Evolutionary conservation across 768 basidiomycete genomes (phyloP).

Genomic region (Astraeus odoratus): DNA sequence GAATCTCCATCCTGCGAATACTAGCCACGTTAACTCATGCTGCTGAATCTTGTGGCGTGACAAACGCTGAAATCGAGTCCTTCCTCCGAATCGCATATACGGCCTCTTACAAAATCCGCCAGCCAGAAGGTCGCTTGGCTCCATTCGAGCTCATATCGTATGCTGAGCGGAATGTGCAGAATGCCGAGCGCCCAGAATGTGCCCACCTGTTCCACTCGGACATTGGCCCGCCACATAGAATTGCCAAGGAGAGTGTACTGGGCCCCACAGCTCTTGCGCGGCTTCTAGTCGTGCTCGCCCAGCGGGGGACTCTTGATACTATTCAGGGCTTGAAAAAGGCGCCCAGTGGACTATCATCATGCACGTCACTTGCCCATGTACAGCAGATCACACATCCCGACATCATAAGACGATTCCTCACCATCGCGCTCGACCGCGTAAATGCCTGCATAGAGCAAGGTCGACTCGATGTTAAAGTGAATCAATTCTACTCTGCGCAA

Average conservation of each 20-base stretch:
- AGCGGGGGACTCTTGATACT: constrained; percentile 19
- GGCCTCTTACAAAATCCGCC: constrained; percentile 14
- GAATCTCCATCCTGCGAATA: constrained; percentile 23
- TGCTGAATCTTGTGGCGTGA: constrained; percentile 11
- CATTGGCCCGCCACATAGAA: constrained; percentile 12
- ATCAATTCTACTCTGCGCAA: constrained; percentile 15
- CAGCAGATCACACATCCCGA: constrained; percentile 22
- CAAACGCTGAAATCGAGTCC: constrained; percentile 21
- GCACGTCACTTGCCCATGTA: constrained; percentile 15
- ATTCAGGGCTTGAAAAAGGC: constrained; percentile 15
- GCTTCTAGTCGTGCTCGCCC: constrained; percentile 23
- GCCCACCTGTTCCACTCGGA: constrained; percentile 8
- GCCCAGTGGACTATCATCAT: constrained; percentile 15
- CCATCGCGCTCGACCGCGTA: constrained; percentile 15
- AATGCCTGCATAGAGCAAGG: constrained; percentile 16
- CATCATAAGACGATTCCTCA: constrained; percentile 18
- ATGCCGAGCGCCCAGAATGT: constrained; percentile 18
- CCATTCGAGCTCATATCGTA: constrained; percentile 4
- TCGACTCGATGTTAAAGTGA: constrained; percentile 11
- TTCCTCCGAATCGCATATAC: constrained; percentile 20
- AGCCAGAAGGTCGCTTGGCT: not conserved
- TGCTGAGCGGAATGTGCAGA: constrained; percentile 12
- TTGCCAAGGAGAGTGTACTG: constrained; percentile 17
- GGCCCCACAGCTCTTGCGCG: constrained; percentile 24
- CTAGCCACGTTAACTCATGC: constrained; percentile 18